Percentiles rank a stretch among this genome's conserved stretches.
These are phyloP conservation scores for Thalia dealbata DNA, from an alignment of 176 grass and related monocot species.

Conservation along the genomic window DNA sequence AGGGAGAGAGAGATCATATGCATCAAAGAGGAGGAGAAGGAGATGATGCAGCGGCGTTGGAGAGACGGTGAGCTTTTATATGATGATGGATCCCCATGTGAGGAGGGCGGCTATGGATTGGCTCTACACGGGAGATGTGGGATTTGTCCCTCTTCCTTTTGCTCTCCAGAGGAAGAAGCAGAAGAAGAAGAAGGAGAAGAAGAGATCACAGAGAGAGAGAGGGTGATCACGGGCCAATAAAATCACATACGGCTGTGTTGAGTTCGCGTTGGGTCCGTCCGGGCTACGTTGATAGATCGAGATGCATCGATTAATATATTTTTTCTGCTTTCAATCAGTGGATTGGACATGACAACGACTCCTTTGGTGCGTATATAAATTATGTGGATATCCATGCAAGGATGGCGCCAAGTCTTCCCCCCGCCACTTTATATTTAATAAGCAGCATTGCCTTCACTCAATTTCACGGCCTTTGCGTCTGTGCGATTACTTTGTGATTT, in stretches of 20 bases:
- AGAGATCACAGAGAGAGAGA: slow-evolving; percentile 20
- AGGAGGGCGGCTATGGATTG: slow-evolving; percentile 13
- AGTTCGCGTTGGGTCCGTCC: not conserved
- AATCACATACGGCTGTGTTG: slow-evolving; percentile 23
- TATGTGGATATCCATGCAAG: not conserved
- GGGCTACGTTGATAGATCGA: not conserved
- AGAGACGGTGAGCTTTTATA: slow-evolving; percentile 26
- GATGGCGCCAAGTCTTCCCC: not conserved
- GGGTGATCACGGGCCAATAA: slow-evolving; percentile 44
- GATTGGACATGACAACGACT: not conserved
- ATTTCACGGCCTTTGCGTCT: not conserved
- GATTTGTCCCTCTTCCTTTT: not conserved
- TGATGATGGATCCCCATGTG: slow-evolving; percentile 23
- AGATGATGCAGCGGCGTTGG: too few relatives aligned
- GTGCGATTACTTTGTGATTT: too few relatives aligned
- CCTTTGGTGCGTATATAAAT: not conserved
- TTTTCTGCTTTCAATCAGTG: too few relatives aligned
- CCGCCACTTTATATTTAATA: not conserved
- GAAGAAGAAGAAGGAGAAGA: slow-evolving; percentile 21
- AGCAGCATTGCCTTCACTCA: not conserved
- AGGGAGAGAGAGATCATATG: too few relatives aligned
- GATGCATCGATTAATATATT: too few relatives aligned
- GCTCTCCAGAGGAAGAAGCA: not conserved
- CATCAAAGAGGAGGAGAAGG: not conserved
- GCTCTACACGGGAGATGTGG: not conserved